phyloP scores from a whole-genome alignment of 1,284 basidiomycete genomes.

The Caloboletus inedulis region DNA sequence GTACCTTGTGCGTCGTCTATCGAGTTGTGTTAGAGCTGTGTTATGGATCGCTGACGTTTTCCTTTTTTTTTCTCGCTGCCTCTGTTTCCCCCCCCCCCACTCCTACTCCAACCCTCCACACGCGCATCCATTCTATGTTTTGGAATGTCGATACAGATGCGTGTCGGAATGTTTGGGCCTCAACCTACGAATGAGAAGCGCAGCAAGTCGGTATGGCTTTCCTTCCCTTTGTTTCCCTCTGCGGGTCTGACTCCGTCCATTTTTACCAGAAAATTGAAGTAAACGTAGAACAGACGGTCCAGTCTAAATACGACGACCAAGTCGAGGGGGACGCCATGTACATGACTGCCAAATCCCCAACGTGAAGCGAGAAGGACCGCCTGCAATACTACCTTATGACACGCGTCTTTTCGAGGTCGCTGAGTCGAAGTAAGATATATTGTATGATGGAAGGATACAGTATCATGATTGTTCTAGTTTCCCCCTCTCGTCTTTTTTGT shows the following conservation, averaged over 20 bases:
- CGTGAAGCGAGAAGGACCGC: no score
- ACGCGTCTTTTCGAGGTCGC: no score
- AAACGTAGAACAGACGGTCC: constrained; percentile 14
- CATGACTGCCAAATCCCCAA: neutral
- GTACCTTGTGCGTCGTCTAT: constrained; percentile 5
- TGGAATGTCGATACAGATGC: constrained; percentile 2
- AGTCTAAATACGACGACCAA: constrained; percentile 14
- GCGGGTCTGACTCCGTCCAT: no score
- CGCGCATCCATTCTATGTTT: neutral
- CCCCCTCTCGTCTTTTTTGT: no score
- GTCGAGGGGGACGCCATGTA: neutral
- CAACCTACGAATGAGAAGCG: constrained; percentile 1
- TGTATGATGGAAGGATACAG: no score
- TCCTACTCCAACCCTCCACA: neutral
- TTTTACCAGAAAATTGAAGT: constrained; percentile 16
- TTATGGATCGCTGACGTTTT: neutral
- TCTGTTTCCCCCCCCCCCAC: neutral
- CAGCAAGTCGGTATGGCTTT: constrained; percentile 10
- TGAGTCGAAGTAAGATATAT: no score
- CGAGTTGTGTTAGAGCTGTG: neutral
- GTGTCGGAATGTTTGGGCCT: neutral
- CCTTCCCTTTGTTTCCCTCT: neutral
- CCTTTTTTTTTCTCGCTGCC: neutral
- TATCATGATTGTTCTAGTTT: no score
- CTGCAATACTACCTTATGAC: no score